Evolutionary conservation across 2,329 filamentous ascomycete genomes (phyloP).

Genomic region (Trichophyton benhamiae): DNA sequence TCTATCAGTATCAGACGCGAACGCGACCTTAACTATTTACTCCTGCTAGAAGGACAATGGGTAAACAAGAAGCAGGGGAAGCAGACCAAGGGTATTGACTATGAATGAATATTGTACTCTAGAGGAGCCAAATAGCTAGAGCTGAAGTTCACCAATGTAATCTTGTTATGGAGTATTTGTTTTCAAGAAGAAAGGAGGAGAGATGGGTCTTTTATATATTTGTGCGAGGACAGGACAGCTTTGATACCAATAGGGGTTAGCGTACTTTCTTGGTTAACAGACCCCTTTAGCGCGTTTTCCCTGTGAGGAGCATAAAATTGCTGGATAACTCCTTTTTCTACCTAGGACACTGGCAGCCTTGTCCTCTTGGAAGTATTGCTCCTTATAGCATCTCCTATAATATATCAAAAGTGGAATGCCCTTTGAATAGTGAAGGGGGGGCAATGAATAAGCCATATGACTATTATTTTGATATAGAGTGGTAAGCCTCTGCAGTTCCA

Average conservation of each 20-base stretch:
- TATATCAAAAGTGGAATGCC: too few relatives aligned
- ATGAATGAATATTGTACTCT: background rate
- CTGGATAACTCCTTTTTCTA: background rate
- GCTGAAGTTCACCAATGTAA: background rate
- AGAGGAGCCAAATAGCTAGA: background rate
- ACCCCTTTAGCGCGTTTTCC: background rate
- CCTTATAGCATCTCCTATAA: background rate
- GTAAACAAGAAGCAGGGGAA: background rate
- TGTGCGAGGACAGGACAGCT: background rate
- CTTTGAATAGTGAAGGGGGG: background rate
- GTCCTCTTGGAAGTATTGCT: background rate
- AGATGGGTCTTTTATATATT: background rate
- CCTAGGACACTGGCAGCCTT: background rate
- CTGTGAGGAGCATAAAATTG: background rate
- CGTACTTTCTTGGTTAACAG: conserved; percentile 5
- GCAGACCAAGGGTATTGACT: background rate
- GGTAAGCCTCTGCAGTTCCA: background rate
- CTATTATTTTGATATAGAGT: background rate
- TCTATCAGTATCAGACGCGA: background rate
- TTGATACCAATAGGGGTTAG: background rate
- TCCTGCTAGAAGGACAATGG: background rate
- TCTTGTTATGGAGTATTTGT: background rate
- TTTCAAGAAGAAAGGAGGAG: background rate
- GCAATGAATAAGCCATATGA: background rate
- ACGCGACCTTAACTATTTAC: background rate